Evolutionary conservation across 75 land plant genomes (phyloP), one percentile per base, ranked within the genome.

Genomic region (Pinus taeda): DNA sequence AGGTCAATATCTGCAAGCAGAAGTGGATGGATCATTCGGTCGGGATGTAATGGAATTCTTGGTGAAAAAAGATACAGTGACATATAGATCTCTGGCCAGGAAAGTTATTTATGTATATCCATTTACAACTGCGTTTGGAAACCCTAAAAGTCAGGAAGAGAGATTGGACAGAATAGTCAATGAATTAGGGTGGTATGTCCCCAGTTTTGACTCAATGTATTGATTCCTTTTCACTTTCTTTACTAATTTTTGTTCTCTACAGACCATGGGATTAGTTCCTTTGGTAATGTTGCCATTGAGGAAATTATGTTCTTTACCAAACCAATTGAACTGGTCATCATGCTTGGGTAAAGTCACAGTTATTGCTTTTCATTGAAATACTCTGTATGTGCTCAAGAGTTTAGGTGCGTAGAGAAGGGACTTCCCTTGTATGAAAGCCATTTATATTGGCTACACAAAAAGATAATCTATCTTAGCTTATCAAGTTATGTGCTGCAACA

Each of bases 51-150:
- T 95, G 29, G 98, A 95, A 83, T 95, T 95, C 80, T 77, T 93
- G 78, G 90, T 95, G 63, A 91, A 88, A 71, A 83, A 74, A 39
- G 90, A 91, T 84, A 81, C 88, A 30, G 96, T 91, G 57, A 80
- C 89, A 2, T 95, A 91, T 74, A 81, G 98, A 76, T 75, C 83
- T 14, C 81, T 95, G 86, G 97, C 98, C 58, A 88, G 77, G 59
- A 93, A 95, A 71, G 98, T 95, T 2, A 80, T 87, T 6, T 95
- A 88, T 71, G 70, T 95, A 20, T 95, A 93, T 65, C 98, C 98
- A 6, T 93, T 95, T 79, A 95, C 98, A 6, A 93, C 98, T 33
- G 94, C 98, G 21, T 74, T 95, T 11, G 93, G 91, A 13, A 92
- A 95, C 71, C 89, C 93, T 61, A 90, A 90, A 56, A 88, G 87